Evolutionary conservation across 768 basidiomycete genomes (phyloP).

Genomic region (Nidula microcarpa): DNA sequence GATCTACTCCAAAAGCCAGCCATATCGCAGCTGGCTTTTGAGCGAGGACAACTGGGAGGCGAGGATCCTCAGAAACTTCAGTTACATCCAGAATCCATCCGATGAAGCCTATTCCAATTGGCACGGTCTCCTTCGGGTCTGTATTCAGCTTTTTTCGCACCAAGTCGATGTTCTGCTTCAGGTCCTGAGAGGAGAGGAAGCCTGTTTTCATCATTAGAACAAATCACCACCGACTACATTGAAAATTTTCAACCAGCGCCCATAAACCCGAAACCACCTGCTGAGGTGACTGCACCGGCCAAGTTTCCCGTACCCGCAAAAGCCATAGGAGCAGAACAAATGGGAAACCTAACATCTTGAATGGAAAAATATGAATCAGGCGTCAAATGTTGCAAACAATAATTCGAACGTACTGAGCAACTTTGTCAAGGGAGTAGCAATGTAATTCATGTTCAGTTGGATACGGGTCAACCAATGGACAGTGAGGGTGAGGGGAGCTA

Average conservation of each 20-base stretch:
- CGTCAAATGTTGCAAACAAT: not conserved
- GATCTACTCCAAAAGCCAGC: slow-evolving; percentile 55
- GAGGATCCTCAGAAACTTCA: slow-evolving; percentile 23
- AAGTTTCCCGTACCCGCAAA: slow-evolving; percentile 29
- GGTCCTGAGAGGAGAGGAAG: slow-evolving; percentile 24
- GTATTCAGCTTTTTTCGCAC: slow-evolving; percentile 30
- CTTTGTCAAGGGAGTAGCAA: not conserved
- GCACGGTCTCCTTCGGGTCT: slow-evolving; percentile 28
- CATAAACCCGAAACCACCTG: slow-evolving; percentile 58
- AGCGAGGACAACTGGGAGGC: slow-evolving; percentile 41
- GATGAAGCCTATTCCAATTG: slow-evolving; percentile 57
- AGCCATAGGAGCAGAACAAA: slow-evolving; percentile 59
- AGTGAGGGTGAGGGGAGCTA: no score
- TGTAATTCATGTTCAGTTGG: not conserved
- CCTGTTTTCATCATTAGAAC: slow-evolving; percentile 23
- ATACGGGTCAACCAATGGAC: no score
- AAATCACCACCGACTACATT: not conserved
- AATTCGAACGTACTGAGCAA: not conserved
- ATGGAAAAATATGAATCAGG: not conserved
- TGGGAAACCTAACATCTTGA: slow-evolving; percentile 44
- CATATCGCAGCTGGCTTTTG: slow-evolving; percentile 50
- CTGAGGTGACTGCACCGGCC: slow-evolving; percentile 43
- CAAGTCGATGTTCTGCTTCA: slow-evolving; percentile 37
- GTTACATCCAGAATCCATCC: slow-evolving; percentile 53
- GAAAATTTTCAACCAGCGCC: slow-evolving; percentile 34